Percentiles rank a stretch among this genome's conserved stretches.
These are phyloP conservation scores for Fusarium sp. DNA, from an alignment of 2,329 filamentous ascomycete genomes.

Conservation along the genomic window DNA sequence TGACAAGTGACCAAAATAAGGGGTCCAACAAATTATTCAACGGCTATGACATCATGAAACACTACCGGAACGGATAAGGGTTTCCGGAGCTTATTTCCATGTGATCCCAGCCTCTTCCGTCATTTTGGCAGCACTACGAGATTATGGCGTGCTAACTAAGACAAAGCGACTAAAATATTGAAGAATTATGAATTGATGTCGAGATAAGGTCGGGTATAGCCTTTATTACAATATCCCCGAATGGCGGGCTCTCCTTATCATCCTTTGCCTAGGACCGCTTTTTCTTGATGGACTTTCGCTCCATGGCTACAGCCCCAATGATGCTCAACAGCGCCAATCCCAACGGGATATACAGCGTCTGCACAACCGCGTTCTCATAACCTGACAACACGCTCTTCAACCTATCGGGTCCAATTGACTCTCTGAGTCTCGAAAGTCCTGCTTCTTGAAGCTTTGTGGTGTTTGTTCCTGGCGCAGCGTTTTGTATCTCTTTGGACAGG, in stretches of 20 bases:
- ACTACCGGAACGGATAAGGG: neutral
- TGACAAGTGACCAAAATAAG: neutral
- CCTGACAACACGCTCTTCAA: constrained; percentile 32
- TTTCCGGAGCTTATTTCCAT: fast-evolving
- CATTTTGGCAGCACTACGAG: neutral
- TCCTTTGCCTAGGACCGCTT: constrained; percentile 18
- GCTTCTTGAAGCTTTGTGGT: constrained; percentile 17
- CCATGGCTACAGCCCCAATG: constrained; percentile 39
- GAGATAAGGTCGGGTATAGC: neutral
- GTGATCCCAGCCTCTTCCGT: neutral
- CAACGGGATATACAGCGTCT: constrained; percentile 43
- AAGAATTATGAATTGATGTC: neutral
- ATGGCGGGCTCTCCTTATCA: too few species aligned
- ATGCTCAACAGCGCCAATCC: constrained; percentile 33
- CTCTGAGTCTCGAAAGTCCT: constrained; percentile 32
- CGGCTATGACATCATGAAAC: neutral
- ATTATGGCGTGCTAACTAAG: neutral
- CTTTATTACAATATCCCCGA: fast-evolving
- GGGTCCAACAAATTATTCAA: neutral
- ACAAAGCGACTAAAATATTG: neutral
- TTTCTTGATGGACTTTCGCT: constrained; percentile 42
- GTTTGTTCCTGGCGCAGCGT: constrained; percentile 19
- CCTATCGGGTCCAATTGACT: constrained; percentile 22
- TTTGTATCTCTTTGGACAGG: constrained; percentile 28
- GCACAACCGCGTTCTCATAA: constrained; percentile 41